Evolutionary conservation across 768 basidiomycete species (phyloP).

Genomic region (Leccinum ochraceum): DNA sequence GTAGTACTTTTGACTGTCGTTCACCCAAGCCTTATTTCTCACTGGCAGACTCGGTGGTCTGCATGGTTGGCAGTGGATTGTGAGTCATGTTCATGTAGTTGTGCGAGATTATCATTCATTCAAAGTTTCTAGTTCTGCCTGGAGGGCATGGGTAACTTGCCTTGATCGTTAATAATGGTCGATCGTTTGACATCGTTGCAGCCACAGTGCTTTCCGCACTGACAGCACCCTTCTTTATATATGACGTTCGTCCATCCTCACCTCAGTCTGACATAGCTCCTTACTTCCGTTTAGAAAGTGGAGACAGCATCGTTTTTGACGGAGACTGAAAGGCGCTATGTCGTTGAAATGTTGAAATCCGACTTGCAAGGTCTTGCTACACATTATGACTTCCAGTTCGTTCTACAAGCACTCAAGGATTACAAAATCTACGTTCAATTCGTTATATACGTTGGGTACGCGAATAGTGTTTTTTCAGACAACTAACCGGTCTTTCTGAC

Average conservation of each 20-base stretch:
- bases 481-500: conserved; percentile 5
- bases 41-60: conserved; percentile 30
- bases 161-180: no score
- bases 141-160: conserved; percentile 25
- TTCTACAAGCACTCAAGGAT: conserved; percentile 49
- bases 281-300: conserved; percentile 9
- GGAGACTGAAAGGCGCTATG: conserved; percentile 40
- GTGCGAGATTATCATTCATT: conserved; percentile 4
- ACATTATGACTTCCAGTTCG: conserved; percentile 44
- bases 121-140: conserved; percentile 29
- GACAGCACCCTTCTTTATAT: conserved; percentile 45
- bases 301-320: conserved; percentile 28
- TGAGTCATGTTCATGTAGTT: conserved; percentile 14
- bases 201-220: conserved; percentile 18
- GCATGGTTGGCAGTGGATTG: conserved; percentile 42
- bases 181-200: conserved; percentile 1
- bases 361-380: conserved; percentile 46
- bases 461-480: neutral
- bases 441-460: conserved; percentile 42
- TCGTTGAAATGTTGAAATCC: conserved; percentile 42
- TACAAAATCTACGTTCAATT: conserved; percentile 39
- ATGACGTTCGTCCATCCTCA: conserved; percentile 42
- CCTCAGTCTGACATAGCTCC: neutral
- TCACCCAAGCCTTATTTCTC: neutral
- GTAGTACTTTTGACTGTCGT: conserved; percentile 20